Evolutionary conservation across 768 basidiomycete genomes (phyloP), one percentile per base, ranked within the genome.

Genomic region (Hygrophorus russula): DNA sequence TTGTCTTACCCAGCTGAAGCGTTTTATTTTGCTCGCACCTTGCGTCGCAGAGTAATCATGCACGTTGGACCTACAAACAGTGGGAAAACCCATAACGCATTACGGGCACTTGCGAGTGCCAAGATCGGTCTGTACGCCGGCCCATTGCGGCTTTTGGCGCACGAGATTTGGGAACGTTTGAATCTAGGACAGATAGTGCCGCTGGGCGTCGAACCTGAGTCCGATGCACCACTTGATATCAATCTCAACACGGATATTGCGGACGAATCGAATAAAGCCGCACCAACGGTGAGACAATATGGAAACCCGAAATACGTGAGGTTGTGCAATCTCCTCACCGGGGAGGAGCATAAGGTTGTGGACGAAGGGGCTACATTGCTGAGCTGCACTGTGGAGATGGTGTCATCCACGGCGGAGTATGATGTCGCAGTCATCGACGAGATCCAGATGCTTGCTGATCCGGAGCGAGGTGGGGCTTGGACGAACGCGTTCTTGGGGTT

Each of bases 51-150:
- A 51, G 67, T 98, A 52, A 82, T 93, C 58, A 81, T 98, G 70
- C 94, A 99, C 53, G 90, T 99, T 32, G 96, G 94, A 0, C 96
- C 96, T 0, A 98, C 96, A 17, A 99, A 98, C 60, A 89, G 87
- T 49, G 96, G 94, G 24, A 99, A 99, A 66, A 99, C 94, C 0
- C 81, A 98, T 56, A 80, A 85, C 54, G 96, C 94, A 0, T 66
- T 99, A 7, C 80, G 88, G 35, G 89, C 92, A 0, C 73, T 99
- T 2, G 86, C 90, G 0, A 76, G 78, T 3, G 78, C 92, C 0
- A 53, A 57, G 1, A 63, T 66, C 0, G 96, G 93, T 4, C 70
- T 84, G 2, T 98, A 97, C 52, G 90, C 89, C 0, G 92, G 93
- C 0, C 96, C 94, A 0, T 69, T 98, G 4, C 76, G 94, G 14